Percentiles rank a stretch among this genome's conserved stretches.
phyloP scores from a whole-genome alignment of 345 rosid genomes.

The Noccaea caerulescens region DNA sequence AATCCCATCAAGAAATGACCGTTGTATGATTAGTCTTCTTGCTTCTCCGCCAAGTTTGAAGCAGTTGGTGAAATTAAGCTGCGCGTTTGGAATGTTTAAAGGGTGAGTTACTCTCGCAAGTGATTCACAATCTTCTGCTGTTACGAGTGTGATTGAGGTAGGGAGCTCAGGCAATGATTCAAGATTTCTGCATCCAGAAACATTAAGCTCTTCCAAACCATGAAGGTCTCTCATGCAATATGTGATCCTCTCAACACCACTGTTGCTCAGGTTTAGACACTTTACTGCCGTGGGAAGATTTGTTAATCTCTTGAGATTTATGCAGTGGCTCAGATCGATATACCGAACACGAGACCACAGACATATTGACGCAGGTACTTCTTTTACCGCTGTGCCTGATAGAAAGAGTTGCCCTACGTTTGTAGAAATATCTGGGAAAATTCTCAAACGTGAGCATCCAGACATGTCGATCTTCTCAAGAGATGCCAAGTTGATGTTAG shows the following conservation, averaged over 20 bases:
- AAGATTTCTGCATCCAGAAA: background rate
- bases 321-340: background rate
- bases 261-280: background rate
- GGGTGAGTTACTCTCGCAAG: background rate
- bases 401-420: background rate
- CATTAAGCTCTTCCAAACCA: background rate
- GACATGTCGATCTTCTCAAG: background rate
- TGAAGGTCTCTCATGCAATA: background rate
- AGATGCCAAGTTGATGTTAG: background rate
- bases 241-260: background rate
- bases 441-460: background rate
- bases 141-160: background rate
- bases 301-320: background rate
- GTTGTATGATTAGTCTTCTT: background rate
- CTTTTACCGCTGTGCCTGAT: background rate
- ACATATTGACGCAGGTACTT: background rate
- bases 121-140: background rate
- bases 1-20: fast-evolving
- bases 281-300: background rate
- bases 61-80: background rate
- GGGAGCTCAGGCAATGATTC: slow-evolving; percentile 24
- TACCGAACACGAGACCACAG: background rate
- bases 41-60: background rate
- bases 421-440: background rate
- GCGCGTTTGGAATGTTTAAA: background rate